These are phyloP conservation scores for Jimgerdemannia lactiflua DNA, from an alignment of 192 early-diverging fungal genomes.

Conservation along the genomic window DNA sequence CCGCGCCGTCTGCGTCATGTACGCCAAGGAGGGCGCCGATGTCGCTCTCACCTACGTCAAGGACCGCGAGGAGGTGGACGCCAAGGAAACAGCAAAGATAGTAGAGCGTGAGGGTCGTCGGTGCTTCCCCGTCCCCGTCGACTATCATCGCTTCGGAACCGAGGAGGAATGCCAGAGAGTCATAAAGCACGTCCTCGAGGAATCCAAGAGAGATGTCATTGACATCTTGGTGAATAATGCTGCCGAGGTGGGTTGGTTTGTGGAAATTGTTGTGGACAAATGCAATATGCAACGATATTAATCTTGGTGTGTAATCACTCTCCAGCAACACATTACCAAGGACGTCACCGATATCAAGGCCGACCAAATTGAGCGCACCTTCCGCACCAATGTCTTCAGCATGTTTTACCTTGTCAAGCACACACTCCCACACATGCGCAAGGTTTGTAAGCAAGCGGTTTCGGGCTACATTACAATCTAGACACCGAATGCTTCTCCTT, in stretches of 20 bases:
- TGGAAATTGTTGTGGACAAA: background rate
- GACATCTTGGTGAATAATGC: conserved; percentile 33
- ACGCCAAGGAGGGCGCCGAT: conserved; percentile 39
- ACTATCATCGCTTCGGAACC: conserved; percentile 11
- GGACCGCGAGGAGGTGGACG: conserved; percentile 40
- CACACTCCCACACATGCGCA: conserved; percentile 37
- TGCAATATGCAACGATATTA: background rate
- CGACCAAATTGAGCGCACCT: conserved; percentile 40
- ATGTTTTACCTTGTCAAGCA: conserved; percentile 40
- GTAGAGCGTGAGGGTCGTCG: conserved; percentile 7
- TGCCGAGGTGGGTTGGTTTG: conserved; percentile 15
- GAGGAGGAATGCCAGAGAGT: conserved; percentile 17
- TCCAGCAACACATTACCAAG: background rate
- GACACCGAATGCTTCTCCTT: background rate
- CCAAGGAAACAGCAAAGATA: conserved; percentile 19
- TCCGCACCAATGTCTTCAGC: conserved; percentile 37
- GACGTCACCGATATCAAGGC: conserved; percentile 24
- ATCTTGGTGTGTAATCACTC: conserved; percentile 5
- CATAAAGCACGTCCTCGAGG: conserved; percentile 23
- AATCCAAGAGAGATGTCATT: conserved; percentile 22
- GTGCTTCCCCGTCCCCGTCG: conserved; percentile 12
- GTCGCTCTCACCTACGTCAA: conserved; percentile 36
- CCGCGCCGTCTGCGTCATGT: conserved; percentile 39
- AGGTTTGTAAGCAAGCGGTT: conserved; percentile 11
- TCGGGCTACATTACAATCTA: background rate